Percentiles rank a stretch among this genome's conserved stretches.
phyloP scores from a whole-genome alignment of 192 early-diverging fungal species.

The Coemansia sp. region DNA sequence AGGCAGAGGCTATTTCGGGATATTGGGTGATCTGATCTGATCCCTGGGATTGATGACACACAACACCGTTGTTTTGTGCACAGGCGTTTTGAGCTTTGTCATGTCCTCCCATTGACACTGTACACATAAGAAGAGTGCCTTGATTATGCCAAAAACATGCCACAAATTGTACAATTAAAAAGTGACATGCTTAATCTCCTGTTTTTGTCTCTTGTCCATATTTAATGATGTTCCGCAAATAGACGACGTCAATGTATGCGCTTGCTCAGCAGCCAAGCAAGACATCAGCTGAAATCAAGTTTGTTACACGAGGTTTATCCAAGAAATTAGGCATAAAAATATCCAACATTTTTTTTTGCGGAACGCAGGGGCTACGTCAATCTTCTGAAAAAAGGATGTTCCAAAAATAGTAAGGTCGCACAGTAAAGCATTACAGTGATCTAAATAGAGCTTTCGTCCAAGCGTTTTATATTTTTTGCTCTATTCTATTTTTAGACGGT shows the following conservation, averaged over 20 bases:
- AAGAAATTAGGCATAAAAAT: background rate
- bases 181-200: background rate
- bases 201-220: background rate
- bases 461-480: background rate
- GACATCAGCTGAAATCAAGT: background rate
- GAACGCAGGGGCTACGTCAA: background rate
- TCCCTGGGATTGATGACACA: background rate
- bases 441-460: background rate
- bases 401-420: constrained; percentile 3
- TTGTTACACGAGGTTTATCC: background rate
- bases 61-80: background rate
- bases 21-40: background rate
- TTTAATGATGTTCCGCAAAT: background rate
- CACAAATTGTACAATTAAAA: background rate
- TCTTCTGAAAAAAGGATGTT: background rate
- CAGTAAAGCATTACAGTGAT: background rate
- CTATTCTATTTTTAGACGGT: background rate
- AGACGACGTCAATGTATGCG: background rate
- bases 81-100: background rate
- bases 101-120: background rate
- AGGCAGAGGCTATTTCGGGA: background rate
- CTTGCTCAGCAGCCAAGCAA: background rate
- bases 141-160: background rate
- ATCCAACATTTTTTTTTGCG: background rate
- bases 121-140: background rate